These are phyloP conservation scores for Omphalotus olearius DNA, from an alignment of 1,284 basidiomycete genomes.

Conservation along the genomic window DNA sequence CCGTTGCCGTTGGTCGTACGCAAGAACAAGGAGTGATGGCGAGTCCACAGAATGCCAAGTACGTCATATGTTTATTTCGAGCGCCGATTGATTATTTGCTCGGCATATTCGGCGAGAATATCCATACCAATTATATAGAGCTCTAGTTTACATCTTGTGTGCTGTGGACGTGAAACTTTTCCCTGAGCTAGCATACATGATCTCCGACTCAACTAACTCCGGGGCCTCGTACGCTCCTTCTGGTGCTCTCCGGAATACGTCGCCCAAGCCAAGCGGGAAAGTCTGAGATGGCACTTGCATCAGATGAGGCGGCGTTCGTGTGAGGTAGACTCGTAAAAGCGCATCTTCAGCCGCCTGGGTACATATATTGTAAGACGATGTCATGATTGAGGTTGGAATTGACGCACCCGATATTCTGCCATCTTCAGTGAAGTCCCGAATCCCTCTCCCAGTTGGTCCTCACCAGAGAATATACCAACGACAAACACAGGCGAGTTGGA, in stretches of 20 bases:
- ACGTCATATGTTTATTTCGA: too few species aligned
- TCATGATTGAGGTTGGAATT: background rate
- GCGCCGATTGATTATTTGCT: too few species aligned
- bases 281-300: slow-evolving; percentile 69
- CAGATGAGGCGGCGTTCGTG: slow-evolving; percentile 62
- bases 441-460: slow-evolving; percentile 90
- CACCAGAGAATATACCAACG: slow-evolving; percentile 88
- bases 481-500: slow-evolving; percentile 91
- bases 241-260: slow-evolving; percentile 35
- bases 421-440: slow-evolving; percentile 91
- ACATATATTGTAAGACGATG: background rate
- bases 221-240: slow-evolving; percentile 48
- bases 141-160: slow-evolving; percentile 3
- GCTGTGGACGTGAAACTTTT: slow-evolving; percentile 24
- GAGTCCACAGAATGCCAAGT: too few species aligned
- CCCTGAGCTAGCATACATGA: slow-evolving; percentile 64
- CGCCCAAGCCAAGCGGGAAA: slow-evolving; percentile 49
- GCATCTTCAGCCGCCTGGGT: slow-evolving; percentile 80
- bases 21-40: too few species aligned
- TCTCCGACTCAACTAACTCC: slow-evolving; percentile 56
- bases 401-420: slow-evolving; percentile 88
- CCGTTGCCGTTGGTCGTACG: too few species aligned
- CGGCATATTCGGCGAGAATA: too few species aligned
- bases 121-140: too few species aligned
- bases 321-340: slow-evolving; percentile 77